Evolutionary conservation across 2,329 filamentous ascomycete species (phyloP), one percentile per base, ranked within the genome.

Genomic region (Parasarocladium wereldwijsianum): DNA sequence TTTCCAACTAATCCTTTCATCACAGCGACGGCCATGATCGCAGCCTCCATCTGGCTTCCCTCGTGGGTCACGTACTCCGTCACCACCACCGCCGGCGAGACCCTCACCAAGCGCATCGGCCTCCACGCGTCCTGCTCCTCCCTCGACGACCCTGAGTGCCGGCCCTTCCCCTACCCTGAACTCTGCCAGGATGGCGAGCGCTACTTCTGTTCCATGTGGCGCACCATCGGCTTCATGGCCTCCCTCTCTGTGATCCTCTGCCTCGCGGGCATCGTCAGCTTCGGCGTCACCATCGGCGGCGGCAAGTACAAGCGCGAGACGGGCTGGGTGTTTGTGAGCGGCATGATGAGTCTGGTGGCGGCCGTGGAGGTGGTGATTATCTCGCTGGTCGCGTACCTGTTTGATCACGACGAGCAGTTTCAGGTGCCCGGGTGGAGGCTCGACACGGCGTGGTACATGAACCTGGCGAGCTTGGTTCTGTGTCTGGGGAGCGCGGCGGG

Each of bases 161-260:
- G 62, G 32, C 37, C 40, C 10, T 55, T 51, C 28, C 53, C 51
- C 11, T 40, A 42, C 13, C 41, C 42, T 13, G 43, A 51, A 18
- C 34, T 55, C 15, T 58, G 55, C 34, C 43, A 47, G 15, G 42
- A 44, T 20, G 50, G 43, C 16, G 69, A 76, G 41, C 66, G 72
- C 30, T 72, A 75, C 45, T 94, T 96, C 57, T 96, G 90, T 62
- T 79, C 75, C 43, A 79, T 92, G 66, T 98, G 87, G 87, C 70
- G 81, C 35, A 83, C 75, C 16, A 75, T 84, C 20, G 85, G 82
- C 15, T 96, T 94, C 55, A 56, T 93, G 39, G 84, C 93, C 59
- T 81, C 76, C 31, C 81, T 94, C 43, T 70, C 80, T 6, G 70
- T 84, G 21, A 74, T 93, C n/a, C 50, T 90, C 22, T 77, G 93